These are phyloP conservation scores for Juglanconis juglandina DNA, from an alignment of 2,329 filamentous ascomycete genomes.

Conservation along the genomic window DNA sequence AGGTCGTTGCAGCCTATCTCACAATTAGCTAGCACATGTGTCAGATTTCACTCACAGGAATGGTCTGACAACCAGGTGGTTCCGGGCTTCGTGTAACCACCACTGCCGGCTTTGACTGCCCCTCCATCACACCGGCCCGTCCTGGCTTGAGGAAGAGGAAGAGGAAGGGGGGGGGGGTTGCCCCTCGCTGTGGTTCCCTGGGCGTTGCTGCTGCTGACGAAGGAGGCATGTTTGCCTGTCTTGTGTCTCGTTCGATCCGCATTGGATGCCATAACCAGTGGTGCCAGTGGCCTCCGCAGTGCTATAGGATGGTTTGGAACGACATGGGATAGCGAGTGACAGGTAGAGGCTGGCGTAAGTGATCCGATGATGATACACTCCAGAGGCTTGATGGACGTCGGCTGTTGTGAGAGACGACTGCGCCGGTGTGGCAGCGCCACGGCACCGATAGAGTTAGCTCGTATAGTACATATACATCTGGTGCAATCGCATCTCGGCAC, in stretches of 20 bases:
- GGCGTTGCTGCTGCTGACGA: not conserved
- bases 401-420: not conserved
- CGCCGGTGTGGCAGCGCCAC: not conserved
- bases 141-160: too few relatives aligned
- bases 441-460: too few relatives aligned
- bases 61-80: not conserved
- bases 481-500: not conserved
- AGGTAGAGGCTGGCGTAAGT: not conserved
- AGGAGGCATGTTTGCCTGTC: not conserved
- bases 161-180: not conserved
- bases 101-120: constrained; percentile 9
- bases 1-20: not conserved
- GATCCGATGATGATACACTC: not conserved
- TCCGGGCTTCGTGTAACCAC: constrained; percentile 11
- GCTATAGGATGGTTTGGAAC: not conserved
- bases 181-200: not conserved
- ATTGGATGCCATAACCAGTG: not conserved
- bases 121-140: not conserved
- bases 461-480: not conserved
- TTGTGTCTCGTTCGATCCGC: too few relatives aligned
- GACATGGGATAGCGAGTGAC: not conserved
- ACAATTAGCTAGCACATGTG: not conserved
- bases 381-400: not conserved
- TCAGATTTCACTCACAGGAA: constrained; percentile 8
- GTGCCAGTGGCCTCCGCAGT: not conserved